Base-by-base conservation (phyloP, 768 basidiomycete species). In the Pleurotus cornucopiae region DNA sequence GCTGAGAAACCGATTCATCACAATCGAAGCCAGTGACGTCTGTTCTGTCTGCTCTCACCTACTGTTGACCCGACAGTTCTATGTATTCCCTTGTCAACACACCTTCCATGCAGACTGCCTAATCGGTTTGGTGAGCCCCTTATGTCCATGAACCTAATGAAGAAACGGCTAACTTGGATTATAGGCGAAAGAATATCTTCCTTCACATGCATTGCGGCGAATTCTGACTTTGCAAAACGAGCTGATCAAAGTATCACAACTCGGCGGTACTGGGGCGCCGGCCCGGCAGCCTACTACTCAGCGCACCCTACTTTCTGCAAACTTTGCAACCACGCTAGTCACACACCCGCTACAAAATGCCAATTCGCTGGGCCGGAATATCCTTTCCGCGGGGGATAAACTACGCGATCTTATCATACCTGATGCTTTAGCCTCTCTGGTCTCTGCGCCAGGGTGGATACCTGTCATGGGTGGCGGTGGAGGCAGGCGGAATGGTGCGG, bases 71-170 rank as follows among this genome's bases (percentile, higher is more conserved):
- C 77, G 96, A 61, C 96, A 98, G 65, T 98, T 98, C 69, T 99
- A 99, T 70, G 93, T 96, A 46, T 99, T 99, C 73, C 97, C 97
- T 44, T 98, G 97, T 71, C 92, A 94, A 63, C 97, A 99, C 69
- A 83, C 86, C 13, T 98, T 98, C 82, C 97, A 98, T 72, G 94
- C 94, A 5, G 96, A 99, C 67, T 98, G 97, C 73, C 76, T 98
- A 54, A 94, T 99, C 68, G 85, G 88, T 23, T 76, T 97, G 81
- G 97, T 98, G 65, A 66, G 92, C 74, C 43, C 26, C 57, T 25
- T 48, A 26, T 21, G 46, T 46, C 30, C 30, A 34, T 12, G 26
- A 30, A 30, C 26, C 9, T 34, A 34, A 11, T 34, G 9, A 34
- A 34, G 9, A 1, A 34, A 34, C 7, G 30, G 30, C 30, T 34